These are phyloP conservation scores for Penicillium sp. DNA, from an alignment of 2,329 filamentous ascomycete species.

Conservation along the genomic window DNA sequence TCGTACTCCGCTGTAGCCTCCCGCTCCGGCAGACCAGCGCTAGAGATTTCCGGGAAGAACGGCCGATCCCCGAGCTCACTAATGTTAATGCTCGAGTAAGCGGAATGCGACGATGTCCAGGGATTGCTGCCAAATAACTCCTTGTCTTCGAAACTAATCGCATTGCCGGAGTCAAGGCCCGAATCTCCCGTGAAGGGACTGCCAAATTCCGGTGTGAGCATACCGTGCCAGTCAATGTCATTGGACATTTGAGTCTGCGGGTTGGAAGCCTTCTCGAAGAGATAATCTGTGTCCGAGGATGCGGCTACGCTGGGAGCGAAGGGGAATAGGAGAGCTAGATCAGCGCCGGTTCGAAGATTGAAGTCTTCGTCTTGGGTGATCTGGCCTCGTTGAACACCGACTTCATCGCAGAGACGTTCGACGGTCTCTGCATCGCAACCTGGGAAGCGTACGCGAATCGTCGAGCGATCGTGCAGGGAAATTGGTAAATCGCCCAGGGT, in stretches of 20 bases:
- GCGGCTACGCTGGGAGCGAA: constrained; percentile 71
- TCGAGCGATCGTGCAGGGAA: constrained; percentile 68
- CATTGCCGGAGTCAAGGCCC: constrained; percentile 36
- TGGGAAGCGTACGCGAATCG: constrained; percentile 83
- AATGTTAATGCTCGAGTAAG: constrained; percentile 63
- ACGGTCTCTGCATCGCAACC: constrained; percentile 86
- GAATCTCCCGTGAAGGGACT: constrained; percentile 34
- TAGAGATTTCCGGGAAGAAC: constrained; percentile 49
- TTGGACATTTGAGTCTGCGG: constrained; percentile 42
- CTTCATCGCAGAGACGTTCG: constrained; percentile 81
- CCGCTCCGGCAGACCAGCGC: constrained; percentile 39
- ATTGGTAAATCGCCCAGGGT: constrained; percentile 83
- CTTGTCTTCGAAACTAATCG: constrained; percentile 48
- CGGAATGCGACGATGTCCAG: constrained; percentile 60
- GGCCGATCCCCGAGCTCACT: constrained; percentile 56
- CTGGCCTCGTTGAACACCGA: constrained; percentile 80
- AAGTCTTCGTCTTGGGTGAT: constrained; percentile 82
- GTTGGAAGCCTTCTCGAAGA: constrained; percentile 49
- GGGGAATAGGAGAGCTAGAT: constrained; percentile 81
- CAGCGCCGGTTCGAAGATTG: constrained; percentile 67
- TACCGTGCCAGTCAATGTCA: constrained; percentile 62
- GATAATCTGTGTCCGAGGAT: constrained; percentile 52
- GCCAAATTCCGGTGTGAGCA: constrained; percentile 56
- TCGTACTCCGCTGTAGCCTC: constrained; percentile 60
- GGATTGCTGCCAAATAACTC: constrained; percentile 58